These are phyloP conservation scores for Saturnispora galanensis DNA, from an alignment of 805 yeast species.

Conservation along the genomic window DNA sequence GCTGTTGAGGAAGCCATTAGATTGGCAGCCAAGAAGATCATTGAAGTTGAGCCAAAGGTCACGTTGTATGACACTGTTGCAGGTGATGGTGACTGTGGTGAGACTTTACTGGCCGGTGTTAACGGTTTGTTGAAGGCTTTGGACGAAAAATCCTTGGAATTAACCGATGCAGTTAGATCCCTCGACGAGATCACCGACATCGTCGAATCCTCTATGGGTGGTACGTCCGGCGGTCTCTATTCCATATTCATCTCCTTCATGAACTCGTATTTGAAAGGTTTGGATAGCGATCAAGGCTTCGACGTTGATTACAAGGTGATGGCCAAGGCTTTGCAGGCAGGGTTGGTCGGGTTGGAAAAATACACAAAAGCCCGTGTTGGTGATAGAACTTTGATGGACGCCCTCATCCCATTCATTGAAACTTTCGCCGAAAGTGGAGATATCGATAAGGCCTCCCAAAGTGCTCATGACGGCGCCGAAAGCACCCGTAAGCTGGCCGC, in stretches of 20 bases:
- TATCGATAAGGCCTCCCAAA: conserved; percentile 49
- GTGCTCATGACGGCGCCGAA: conserved; percentile 70
- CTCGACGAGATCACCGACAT: conserved; percentile 68
- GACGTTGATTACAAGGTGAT: conserved; percentile 24
- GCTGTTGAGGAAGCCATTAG: conserved; percentile 29
- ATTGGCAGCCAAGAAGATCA: conserved; percentile 41
- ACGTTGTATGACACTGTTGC: conserved; percentile 81
- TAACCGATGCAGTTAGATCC: conserved; percentile 45
- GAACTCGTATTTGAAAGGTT: conserved; percentile 40
- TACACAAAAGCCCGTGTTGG: conserved; percentile 87
- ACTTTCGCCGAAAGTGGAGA: conserved; percentile 43
- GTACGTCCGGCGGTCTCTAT: conserved; percentile 91
- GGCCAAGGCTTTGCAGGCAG: conserved; percentile 42
- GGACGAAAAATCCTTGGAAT: conserved; percentile 27
- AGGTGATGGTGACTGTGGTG: conserved; percentile 98
- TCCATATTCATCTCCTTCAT: conserved; percentile 77
- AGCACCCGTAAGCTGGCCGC: conserved; percentile 68
- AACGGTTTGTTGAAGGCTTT: conserved; percentile 54
- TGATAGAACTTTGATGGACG: conserved; percentile 82
- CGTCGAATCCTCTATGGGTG: conserved; percentile 89
- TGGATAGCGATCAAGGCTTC: conserved; percentile 24
- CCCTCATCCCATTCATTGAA: conserved; percentile 78
- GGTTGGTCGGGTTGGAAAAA: conserved; percentile 64
- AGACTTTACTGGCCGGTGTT: conserved; percentile 77
- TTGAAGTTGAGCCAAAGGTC: conserved; percentile 69